These are phyloP conservation scores for Yarrowia sp. DNA, from an alignment of 805 yeast genomes.

Conservation along the genomic window DNA sequence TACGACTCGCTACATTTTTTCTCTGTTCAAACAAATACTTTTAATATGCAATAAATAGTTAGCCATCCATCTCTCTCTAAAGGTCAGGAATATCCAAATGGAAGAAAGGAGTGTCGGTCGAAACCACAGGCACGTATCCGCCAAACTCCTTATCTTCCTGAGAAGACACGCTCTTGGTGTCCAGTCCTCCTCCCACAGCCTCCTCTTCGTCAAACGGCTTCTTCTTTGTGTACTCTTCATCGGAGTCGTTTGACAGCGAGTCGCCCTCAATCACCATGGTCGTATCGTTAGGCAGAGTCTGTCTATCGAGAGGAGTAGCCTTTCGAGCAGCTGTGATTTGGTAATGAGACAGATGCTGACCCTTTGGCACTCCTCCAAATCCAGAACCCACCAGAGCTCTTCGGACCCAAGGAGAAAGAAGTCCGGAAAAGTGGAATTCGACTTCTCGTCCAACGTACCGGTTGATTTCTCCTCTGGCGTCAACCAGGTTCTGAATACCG, in stretches of 20 bases:
- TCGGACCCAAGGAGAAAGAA: constrained; percentile 82
- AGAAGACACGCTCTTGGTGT: constrained; percentile 22
- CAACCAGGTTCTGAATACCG: constrained; percentile 73
- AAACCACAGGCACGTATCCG: constrained; percentile 53
- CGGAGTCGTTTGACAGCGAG: constrained; percentile 4
- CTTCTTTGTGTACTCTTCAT: constrained; percentile 14
- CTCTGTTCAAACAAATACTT: background rate
- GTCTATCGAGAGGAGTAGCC: background rate
- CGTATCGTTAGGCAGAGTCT: background rate
- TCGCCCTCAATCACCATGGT: constrained; percentile 24
- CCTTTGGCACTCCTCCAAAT: constrained; percentile 53
- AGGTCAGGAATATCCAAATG: constrained; percentile 70
- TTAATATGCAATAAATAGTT: constrained; percentile 22
- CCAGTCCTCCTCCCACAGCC: constrained; percentile 15
- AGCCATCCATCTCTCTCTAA: background rate
- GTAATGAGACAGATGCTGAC: constrained; percentile 8
- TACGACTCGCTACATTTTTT: no score
- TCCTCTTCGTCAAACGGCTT: constrained; percentile 31
- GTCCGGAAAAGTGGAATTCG: constrained; percentile 86
- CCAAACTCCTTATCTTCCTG: constrained; percentile 39
- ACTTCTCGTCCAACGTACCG: constrained; percentile 77
- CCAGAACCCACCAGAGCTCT: constrained; percentile 73
- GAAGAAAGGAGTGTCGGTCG: constrained; percentile 71
- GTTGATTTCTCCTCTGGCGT: constrained; percentile 68
- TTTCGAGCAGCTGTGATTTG: constrained; percentile 1